Percentiles rank a stretch among this genome's conserved stretches.
phyloP scores from a whole-genome alignment of 1,284 basidiomycete genomes.

The Earliella scabrosa region DNA sequence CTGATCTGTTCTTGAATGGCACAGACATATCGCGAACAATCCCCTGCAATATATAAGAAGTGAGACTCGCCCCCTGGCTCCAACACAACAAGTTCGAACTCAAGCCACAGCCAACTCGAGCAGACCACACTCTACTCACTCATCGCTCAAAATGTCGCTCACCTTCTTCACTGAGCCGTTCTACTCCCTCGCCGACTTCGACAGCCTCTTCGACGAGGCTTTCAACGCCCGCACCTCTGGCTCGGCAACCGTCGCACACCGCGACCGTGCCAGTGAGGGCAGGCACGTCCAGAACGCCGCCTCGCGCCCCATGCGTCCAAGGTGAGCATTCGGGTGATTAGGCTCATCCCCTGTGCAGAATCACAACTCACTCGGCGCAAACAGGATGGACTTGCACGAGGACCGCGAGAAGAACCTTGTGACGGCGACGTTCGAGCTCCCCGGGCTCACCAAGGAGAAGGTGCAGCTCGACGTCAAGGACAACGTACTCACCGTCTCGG shows the following conservation, averaged over 20 bases:
- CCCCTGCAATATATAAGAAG: background rate
- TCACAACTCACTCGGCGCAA: background rate
- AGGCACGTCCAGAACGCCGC: slow-evolving; percentile 4
- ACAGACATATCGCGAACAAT: too few species aligned
- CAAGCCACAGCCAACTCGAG: background rate
- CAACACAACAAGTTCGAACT: background rate
- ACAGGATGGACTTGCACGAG: slow-evolving; percentile 53
- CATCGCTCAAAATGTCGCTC: slow-evolving; percentile 19
- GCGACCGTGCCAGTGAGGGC: slow-evolving; percentile 5
- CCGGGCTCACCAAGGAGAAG: slow-evolving; percentile 46
- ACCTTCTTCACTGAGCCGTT: slow-evolving; percentile 50
- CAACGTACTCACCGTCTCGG: slow-evolving; percentile 27
- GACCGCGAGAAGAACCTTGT: slow-evolving; percentile 42
- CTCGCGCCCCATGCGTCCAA: slow-evolving; percentile 28
- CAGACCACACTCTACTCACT: background rate
- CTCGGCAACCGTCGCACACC: background rate
- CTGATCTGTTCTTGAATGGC: too few species aligned
- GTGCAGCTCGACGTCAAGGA: slow-evolving; percentile 45
- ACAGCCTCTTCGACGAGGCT: slow-evolving; percentile 50
- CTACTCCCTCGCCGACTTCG: slow-evolving; percentile 43
- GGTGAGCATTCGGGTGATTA: slow-evolving; percentile 22
- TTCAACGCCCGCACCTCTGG: slow-evolving; percentile 30
- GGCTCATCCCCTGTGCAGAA: too few species aligned
- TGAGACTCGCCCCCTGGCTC: background rate
- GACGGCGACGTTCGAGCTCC: slow-evolving; percentile 51